Base-by-base conservation (phyloP, 495 filamentous ascomycete genomes). In the Aspergillus sclerotioniger region DNA sequence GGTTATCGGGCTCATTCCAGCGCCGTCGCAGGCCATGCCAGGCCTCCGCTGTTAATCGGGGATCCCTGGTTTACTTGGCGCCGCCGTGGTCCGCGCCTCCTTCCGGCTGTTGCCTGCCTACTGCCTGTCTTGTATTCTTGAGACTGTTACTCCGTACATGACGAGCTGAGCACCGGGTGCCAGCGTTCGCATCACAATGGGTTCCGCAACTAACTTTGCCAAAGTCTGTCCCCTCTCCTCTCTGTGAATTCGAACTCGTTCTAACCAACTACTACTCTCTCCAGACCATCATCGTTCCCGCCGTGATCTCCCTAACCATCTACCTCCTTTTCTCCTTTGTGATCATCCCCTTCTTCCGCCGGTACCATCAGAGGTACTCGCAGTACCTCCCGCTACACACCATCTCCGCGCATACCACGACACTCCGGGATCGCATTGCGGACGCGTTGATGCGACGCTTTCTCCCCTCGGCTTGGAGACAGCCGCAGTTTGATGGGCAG, bases 241-340 rank as follows among this genome's bases (percentile, higher is more conserved):
- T 20, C 21, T 33, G 16, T 28, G 29, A 53, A 35, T 49, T 21
- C 33, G 28, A 29, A 16, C 20, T 29, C 25, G 15, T 35, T 37
- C 46, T 43, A 35, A 37, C 29, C 0, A 8, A n/a, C 54, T 17
- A 41, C n/a, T 55, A 59, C 48, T 29, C 73, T 75, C 29, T 29
- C 20, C 56, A 96, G 91, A 90, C 88, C 3, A 71, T 96, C 47
- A 70, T 92, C 61, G 76, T 92, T 50, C 92, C 92, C 3, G 89
- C 90, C 53, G 57, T 88, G 58, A 87, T 94, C 69, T 89, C 91
- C 39, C 78, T 91, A 51, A 67, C 83, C 48, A 76, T 96, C 64
- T 96, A 91, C 72, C 72, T 93, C 66, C 59, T 88, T 46, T 69
- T 87, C 48, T 86, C 84, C 52, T 90, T 88, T 69, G 66, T 89